A percentile compares a stretch with the other conserved stretches of the same genome.
Evolutionary conservation across 768 basidiomycete genomes (phyloP).

Genomic region (Mycena chlorophos): DNA sequence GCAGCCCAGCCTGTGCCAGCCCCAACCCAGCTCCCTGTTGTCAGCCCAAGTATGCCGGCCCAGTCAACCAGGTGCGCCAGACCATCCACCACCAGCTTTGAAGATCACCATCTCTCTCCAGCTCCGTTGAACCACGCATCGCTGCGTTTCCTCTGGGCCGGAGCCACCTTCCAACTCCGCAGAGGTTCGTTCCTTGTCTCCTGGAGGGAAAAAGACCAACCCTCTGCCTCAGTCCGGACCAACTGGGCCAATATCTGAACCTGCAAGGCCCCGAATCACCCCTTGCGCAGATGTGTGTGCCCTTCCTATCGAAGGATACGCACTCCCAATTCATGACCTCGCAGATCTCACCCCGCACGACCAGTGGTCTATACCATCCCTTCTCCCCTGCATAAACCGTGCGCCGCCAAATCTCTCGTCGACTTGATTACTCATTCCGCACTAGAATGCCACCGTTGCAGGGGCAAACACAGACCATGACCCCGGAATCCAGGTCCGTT

Average conservation of each 20-base stretch:
- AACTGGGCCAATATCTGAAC: slow-evolving; percentile 29
- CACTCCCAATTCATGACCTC: background rate
- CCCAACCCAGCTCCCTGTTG: background rate
- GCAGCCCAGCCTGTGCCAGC: background rate
- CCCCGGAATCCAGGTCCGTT: slow-evolving; percentile 49
- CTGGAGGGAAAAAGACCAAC: background rate
- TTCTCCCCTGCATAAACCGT: slow-evolving; percentile 14
- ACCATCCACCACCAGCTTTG: background rate
- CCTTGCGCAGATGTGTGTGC: slow-evolving; percentile 25
- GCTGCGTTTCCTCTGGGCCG: slow-evolving; percentile 12
- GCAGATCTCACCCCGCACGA: slow-evolving; percentile 13
- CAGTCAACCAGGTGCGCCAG: background rate
- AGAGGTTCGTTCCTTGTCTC: slow-evolving; percentile 6
- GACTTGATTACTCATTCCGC: slow-evolving; percentile 1
- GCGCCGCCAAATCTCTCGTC: background rate
- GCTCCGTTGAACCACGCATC: background rate
- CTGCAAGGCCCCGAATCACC: slow-evolving; percentile 32
- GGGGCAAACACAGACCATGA: slow-evolving; percentile 37
- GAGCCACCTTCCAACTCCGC: slow-evolving; percentile 22
- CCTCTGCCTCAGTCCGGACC: slow-evolving; percentile 27
- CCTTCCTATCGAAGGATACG: background rate
- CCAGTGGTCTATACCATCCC: slow-evolving; percentile 8
- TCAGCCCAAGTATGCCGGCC: background rate
- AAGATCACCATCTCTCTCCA: background rate
- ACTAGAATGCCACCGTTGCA: slow-evolving; percentile 25